Evolutionary conservation across 768 basidiomycete genomes (phyloP), one percentile per base, ranked within the genome.

Genomic region (Auriscalpium microsporum): DNA sequence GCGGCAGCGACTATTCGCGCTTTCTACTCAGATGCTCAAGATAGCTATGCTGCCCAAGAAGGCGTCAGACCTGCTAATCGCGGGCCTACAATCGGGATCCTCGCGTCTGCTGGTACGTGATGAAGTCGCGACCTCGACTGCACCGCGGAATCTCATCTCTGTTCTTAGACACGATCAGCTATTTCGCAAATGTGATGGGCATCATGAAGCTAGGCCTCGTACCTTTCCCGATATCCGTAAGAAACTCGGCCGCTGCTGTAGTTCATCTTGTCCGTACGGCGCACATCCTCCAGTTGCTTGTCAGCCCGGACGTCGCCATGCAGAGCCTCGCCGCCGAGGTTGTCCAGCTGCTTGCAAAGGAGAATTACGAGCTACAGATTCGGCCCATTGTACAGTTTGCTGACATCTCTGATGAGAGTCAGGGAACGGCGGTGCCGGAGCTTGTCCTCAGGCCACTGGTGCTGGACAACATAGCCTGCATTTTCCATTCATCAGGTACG

Each of bases 211-310:
- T 64, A 0, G 67, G 62, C 8, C 62, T 55, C 42, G 48, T 52
- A 33, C 60, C 65, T 0, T 75, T 75, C 58, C 71, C 72, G 1
- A 63, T 73, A 44, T 69, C 71, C 4, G 59, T 63, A 2, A 63
- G 70, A 4, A 72, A 72, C 58, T 71, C 74, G 10, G 64, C 62
- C 36, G 58, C 57, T 16, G 73, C 71, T 1, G 60, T 76, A 8
- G 67, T 65, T 1, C 71, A 75, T 59, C 63, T 76, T 5, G 58
- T 75, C 10, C 44, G 48, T 16, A 54, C 58, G 47, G 67, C 60
- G 8, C 56, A 58, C 3, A 58, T 60, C 3, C 61, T 52, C 0
- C 65, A 68, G 16, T 34, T 67, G 6, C 55, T 69, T 50, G 63
- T 63, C 19, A 60, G 60, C 35, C 53, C 52, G 8, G 66, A 67